These are phyloP conservation scores for Lipomyces orientalis DNA, from an alignment of 805 yeast species.

Conservation along the genomic window DNA sequence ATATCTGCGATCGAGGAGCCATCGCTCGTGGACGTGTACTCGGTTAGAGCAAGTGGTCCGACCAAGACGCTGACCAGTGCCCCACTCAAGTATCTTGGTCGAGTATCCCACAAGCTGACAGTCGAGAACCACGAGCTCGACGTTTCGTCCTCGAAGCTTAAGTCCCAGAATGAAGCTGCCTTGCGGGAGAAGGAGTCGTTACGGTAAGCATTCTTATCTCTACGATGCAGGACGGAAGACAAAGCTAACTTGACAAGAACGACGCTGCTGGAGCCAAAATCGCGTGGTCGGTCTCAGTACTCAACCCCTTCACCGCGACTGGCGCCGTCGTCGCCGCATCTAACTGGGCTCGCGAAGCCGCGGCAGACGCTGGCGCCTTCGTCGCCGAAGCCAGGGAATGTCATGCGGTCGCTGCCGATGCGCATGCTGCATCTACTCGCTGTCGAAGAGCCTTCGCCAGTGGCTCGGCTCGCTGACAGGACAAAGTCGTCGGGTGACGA, in stretches of 20 bases:
- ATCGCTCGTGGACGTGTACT: slow-evolving; percentile 20
- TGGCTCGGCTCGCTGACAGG: slow-evolving; percentile 43
- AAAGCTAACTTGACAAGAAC: slow-evolving; percentile 3
- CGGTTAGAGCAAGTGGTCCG: not conserved
- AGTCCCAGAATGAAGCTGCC: slow-evolving; percentile 36
- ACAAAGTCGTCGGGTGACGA: slow-evolving; percentile 44
- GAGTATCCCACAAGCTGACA: slow-evolving; percentile 38
- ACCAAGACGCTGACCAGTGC: not conserved
- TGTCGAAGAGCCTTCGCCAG: slow-evolving; percentile 53
- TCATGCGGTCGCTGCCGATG: slow-evolving; percentile 40
- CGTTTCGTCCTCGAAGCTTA: slow-evolving; percentile 25
- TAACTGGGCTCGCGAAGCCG: slow-evolving; percentile 13
- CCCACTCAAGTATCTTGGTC: slow-evolving; percentile 30
- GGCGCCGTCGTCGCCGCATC: slow-evolving; percentile 33
- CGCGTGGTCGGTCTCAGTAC: slow-evolving; percentile 6
- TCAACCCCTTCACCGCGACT: slow-evolving; percentile 31
- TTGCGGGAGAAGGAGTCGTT: slow-evolving; percentile 24
- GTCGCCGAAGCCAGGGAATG: slow-evolving; percentile 37
- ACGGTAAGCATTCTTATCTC: slow-evolving; percentile 8
- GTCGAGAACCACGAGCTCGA: slow-evolving; percentile 30
- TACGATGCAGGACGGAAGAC: not conserved
- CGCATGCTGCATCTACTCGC: slow-evolving; percentile 56
- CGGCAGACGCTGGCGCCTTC: slow-evolving; percentile 36
- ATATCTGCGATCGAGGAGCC: slow-evolving; percentile 22
- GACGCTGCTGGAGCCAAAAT: slow-evolving; percentile 20